phyloP scores from a whole-genome alignment of 176 grass and related monocot species.

The Otatea glauca region DNA sequence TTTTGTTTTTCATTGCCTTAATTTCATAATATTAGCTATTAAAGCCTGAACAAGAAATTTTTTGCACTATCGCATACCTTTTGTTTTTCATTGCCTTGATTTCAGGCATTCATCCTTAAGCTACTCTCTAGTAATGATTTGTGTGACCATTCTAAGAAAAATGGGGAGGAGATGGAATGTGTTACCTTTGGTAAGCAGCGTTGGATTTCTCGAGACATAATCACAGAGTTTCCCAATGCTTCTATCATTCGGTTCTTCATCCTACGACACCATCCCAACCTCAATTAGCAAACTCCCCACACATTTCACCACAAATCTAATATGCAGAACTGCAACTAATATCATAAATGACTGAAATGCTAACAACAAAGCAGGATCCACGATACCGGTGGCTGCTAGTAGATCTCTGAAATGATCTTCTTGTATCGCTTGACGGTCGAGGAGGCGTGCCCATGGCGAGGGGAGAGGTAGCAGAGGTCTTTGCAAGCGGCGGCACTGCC shows the following conservation, averaged over 20 bases:
- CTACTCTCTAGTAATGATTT: too few relatives aligned
- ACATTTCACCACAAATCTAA: background rate
- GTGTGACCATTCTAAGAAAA: background rate
- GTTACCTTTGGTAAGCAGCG: slow-evolving; percentile 85
- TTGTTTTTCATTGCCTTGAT: too few relatives aligned
- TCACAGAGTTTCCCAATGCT: slow-evolving; percentile 92
- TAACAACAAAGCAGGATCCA: slow-evolving; percentile 13
- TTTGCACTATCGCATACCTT: background rate
- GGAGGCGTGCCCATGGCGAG: slow-evolving; percentile 71
- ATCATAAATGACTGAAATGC: slow-evolving; percentile 2
- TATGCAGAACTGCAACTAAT: background rate
- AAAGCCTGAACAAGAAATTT: slow-evolving; percentile 22
- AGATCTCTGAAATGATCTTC: slow-evolving; percentile 83
- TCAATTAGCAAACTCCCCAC: slow-evolving; percentile 15
- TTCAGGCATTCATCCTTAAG: too few relatives aligned
- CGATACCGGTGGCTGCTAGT: slow-evolving; percentile 66
- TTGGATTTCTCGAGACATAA: slow-evolving; percentile 85
- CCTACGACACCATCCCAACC: slow-evolving; percentile 50
- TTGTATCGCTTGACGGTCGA: slow-evolving; percentile 94
- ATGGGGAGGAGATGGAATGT: background rate
- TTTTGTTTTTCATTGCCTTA: too few relatives aligned
- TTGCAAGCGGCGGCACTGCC: slow-evolving; percentile 81
- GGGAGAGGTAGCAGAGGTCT: slow-evolving; percentile 92
- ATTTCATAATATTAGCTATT: background rate
- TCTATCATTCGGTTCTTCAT: slow-evolving; percentile 92